Evolutionary conservation across 2,329 filamentous ascomycete species (phyloP).

Genomic region (Geosmithia morbida): DNA sequence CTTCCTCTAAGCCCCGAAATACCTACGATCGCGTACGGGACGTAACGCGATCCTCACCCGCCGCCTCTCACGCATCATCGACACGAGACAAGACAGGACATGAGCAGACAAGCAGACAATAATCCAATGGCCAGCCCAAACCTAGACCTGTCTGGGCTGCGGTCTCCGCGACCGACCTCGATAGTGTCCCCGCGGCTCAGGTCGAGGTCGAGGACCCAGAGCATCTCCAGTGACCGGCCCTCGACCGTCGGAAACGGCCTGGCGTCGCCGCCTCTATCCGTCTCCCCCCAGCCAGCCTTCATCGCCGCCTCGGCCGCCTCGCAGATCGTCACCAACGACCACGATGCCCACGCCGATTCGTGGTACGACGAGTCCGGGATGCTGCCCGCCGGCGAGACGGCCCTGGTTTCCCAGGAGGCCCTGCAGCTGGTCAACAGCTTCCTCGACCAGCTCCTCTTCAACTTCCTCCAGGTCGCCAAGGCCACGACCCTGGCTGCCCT

Average conservation of each 20-base stretch:
- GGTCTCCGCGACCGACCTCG: not conserved
- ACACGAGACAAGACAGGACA: too few relatives aligned
- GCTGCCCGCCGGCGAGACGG: slow-evolving; percentile 51
- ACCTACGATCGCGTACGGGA: too few relatives aligned
- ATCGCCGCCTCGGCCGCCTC: slow-evolving; percentile 80
- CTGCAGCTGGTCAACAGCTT: slow-evolving; percentile 78
- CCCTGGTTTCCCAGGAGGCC: slow-evolving; percentile 58
- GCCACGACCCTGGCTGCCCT: slow-evolving; percentile 64
- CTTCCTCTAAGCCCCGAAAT: too few relatives aligned
- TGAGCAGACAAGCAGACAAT: not conserved
- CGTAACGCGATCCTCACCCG: too few relatives aligned
- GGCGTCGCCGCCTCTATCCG: slow-evolving; percentile 49
- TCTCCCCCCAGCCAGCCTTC: slow-evolving; percentile 71
- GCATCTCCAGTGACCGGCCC: slow-evolving; percentile 57
- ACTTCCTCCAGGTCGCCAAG: slow-evolving; percentile 66
- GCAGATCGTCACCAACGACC: slow-evolving; percentile 80
- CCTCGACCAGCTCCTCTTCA: slow-evolving; percentile 84
- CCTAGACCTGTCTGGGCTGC: not conserved
- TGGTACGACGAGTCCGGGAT: slow-evolving; percentile 57
- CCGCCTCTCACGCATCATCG: too few relatives aligned
- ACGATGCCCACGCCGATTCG: slow-evolving; percentile 58
- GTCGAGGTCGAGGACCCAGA: slow-evolving; percentile 37
- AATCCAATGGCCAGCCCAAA: not conserved
- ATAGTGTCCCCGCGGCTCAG: slow-evolving; percentile 1
- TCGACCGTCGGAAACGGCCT: slow-evolving; percentile 45